phyloP scores from a whole-genome alignment of 305 asterid species.

The Stenogyne calaminthoides region DNA sequence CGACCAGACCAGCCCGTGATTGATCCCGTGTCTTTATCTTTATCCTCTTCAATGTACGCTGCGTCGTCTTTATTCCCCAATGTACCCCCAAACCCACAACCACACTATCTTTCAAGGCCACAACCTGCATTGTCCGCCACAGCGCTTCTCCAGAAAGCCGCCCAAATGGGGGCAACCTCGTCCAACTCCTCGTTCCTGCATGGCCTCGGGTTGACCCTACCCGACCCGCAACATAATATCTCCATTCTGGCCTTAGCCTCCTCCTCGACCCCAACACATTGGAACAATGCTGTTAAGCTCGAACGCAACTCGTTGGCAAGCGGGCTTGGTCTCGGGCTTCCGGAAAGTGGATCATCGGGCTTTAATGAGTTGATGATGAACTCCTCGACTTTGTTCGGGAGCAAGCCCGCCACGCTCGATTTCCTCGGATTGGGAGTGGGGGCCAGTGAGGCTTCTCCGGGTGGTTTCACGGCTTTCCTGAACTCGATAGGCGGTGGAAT shows the following conservation, averaged over 20 bases:
- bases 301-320: conserved; percentile 41
- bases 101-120: conserved; percentile 38
- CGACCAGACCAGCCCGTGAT: conserved; percentile 24
- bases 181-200: conserved; percentile 57
- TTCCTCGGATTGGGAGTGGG: conserved; percentile 63
- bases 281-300: conserved; percentile 39
- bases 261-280: conserved; percentile 14
- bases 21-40: conserved; percentile 66
- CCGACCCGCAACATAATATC: conserved; percentile 19
- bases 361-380: conserved; percentile 48
- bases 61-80: conserved; percentile 46
- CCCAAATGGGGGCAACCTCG: conserved; percentile 68
- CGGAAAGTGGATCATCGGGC: conserved; percentile 31
- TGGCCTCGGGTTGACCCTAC: conserved; percentile 50
- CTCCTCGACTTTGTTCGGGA: conserved; percentile 36
- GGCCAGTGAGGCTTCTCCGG: conserved; percentile 31
- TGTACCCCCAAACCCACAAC: conserved; percentile 39
- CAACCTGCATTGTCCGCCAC: conserved; percentile 82
- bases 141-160: conserved; percentile 88
- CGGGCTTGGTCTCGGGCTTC: conserved; percentile 48
- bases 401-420: conserved; percentile 58
- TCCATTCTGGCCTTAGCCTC: conserved; percentile 27
- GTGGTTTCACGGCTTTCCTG: conserved; percentile 47
- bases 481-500: conserved; percentile 41
- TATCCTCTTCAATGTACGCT: conserved; percentile 58